Evolutionary conservation across 257 asterid genomes (phyloP).

Genomic region (Verbascum thapsus): DNA sequence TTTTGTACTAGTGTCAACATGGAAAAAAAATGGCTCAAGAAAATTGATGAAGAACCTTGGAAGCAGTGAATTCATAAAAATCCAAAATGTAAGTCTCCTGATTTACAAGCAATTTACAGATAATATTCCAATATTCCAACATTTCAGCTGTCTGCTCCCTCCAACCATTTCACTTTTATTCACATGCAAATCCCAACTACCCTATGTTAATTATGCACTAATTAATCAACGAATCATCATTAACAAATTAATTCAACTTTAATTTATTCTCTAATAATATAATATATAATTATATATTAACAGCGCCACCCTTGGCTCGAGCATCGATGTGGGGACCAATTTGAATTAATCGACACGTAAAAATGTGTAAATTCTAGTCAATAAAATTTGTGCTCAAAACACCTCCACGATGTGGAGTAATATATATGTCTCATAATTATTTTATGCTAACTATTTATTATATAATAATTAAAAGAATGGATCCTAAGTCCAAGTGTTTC

Average conservation of each 20-base stretch:
- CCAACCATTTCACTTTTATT: constrained; percentile 50
- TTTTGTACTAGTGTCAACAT: no score
- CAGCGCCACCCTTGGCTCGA: constrained; percentile 30
- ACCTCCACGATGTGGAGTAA: no score
- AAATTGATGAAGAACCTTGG: neutral
- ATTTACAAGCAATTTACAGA: neutral
- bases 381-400: no score
- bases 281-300: neutral
- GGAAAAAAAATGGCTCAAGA: no score
- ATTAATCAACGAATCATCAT: constrained; percentile 19
- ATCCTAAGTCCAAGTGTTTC: constrained; percentile 41
- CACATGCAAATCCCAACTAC: constrained; percentile 41
- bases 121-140: constrained; percentile 46
- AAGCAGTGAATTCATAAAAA: neutral
- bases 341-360: no score
- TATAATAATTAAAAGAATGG: neutral
- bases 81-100: neutral
- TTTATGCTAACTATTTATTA: neutral
- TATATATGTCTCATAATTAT: neutral
- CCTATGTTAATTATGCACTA: constrained; percentile 27
- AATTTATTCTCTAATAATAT: neutral
- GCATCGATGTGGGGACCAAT: constrained; percentile 53
- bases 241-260: constrained; percentile 11
- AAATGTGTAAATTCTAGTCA: no score
- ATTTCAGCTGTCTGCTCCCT: constrained; percentile 62